Percentiles rank a stretch among this genome's conserved stretches.
Evolutionary conservation across 169 alveolate genomes (phyloP).

Genomic region (Eimeria tenella): DNA sequence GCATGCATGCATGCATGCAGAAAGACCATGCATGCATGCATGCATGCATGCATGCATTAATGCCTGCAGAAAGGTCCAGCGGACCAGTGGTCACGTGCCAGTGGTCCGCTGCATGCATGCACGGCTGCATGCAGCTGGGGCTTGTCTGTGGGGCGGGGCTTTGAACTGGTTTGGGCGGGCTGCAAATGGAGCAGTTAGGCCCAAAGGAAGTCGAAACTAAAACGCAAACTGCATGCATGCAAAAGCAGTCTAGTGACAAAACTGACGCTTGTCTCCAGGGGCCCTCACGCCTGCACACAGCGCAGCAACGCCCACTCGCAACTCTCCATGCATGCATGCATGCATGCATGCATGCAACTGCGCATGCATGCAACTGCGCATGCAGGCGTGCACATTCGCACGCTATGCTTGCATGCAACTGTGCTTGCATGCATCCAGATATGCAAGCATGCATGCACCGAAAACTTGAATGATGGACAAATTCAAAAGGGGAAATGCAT

Average conservation of each 20-base stretch:
- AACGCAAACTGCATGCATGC: not conserved
- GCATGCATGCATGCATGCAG: not conserved
- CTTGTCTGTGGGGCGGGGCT: too few species aligned
- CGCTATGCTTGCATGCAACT: too few species aligned
- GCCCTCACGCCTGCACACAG: constrained; percentile 72
- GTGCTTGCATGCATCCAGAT: too few species aligned
- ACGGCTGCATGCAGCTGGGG: too few species aligned
- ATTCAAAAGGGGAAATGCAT: too few species aligned
- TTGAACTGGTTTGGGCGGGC: too few species aligned
- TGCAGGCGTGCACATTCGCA: too few species aligned
- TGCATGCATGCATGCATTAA: not conserved
- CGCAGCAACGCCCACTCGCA: not conserved
- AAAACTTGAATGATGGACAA: too few species aligned
- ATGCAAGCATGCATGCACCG: too few species aligned
- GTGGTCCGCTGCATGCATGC: not conserved
- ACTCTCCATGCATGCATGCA: not conserved
- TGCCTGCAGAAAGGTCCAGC: not conserved
- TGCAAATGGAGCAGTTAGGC: not conserved
- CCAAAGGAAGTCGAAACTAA: not conserved
- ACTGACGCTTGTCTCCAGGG: constrained; percentile 81
- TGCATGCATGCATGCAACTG: not conserved
- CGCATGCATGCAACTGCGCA: not conserved
- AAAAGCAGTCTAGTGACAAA: constrained; percentile 60
- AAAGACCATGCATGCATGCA: not conserved
- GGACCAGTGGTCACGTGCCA: not conserved